phyloP scores from a whole-genome alignment of 2,329 filamentous ascomycete genomes.

The Fonsecaea pedrosoi region DNA sequence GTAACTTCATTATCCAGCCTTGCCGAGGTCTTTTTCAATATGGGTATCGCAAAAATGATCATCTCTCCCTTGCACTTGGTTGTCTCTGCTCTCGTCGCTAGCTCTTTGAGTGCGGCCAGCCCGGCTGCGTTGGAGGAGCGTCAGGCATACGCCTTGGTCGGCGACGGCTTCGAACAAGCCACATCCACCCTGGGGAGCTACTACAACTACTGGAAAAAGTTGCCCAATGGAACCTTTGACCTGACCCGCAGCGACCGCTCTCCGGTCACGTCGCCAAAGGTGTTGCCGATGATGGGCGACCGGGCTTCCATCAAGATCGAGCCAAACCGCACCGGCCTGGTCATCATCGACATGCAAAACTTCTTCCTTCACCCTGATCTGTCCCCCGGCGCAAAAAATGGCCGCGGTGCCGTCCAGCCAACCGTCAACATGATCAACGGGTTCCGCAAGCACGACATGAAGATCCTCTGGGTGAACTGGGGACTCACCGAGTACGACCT shows the following conservation, averaged over 20 bases:
- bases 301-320: slow-evolving; percentile 47
- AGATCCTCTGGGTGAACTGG: slow-evolving; percentile 63
- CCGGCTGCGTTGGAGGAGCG: slow-evolving; percentile 21
- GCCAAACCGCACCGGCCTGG: slow-evolving; percentile 52
- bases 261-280: slow-evolving; percentile 36
- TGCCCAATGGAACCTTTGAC: slow-evolving; percentile 42
- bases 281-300: slow-evolving; percentile 41
- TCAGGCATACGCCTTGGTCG: slow-evolving; percentile 28
- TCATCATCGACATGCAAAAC: slow-evolving; percentile 62
- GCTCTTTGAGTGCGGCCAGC: slow-evolving; percentile 9
- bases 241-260: slow-evolving; percentile 43
- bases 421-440: slow-evolving; percentile 50
- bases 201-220: slow-evolving; percentile 46
- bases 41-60: neutral
- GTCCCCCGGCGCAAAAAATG: slow-evolving; percentile 50
- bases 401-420: slow-evolving; percentile 50
- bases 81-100: slow-evolving; percentile 10
- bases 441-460: slow-evolving; percentile 57
- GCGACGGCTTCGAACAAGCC: slow-evolving; percentile 28
- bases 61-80: slow-evolving; percentile 9
- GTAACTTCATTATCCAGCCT: slow-evolving; percentile 13
- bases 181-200: slow-evolving; percentile 40
- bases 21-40: neutral
- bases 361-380: slow-evolving; percentile 56
- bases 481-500: slow-evolving; percentile 61